Evolutionary conservation across 1,139 yeast species (phyloP), one percentile per base, ranked within the genome.

Genomic region (Candida frijolesensis): DNA sequence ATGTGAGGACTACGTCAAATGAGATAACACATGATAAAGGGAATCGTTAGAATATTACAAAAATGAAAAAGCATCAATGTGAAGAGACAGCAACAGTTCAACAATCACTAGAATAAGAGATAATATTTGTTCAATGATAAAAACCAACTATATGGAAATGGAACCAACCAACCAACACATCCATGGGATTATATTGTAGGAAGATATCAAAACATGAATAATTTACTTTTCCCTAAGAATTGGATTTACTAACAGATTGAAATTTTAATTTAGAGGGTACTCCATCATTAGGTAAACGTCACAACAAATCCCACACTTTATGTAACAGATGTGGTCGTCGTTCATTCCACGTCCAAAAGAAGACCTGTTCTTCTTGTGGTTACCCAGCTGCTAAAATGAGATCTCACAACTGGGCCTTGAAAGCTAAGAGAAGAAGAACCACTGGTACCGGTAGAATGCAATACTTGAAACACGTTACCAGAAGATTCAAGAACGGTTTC

Each of bases 401-500:
- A 88, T 83, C 89, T 71, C 88, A 83, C 96, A 94, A 94, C 97
- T 94, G 99, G 99, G 97, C 95, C 76, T 80, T 81, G 65, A 94
- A 94, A 89, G 97, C 98, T 73, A 90, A 92, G 88, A 90, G 99
- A 90, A 91, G 99, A 89, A 88, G 89, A 82, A 94, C 99, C 69
- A 92, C 98, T 67, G 99, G 99, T 84, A 87, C 98, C 77, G 99
- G 99, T 80, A 96, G 99, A 84, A 91, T 91, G 96, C 83, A 94
- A 78, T 85, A 94, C 90, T 86, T 95, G 80, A 94, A 92, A 85
- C 87, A 85, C 80, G 96, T 94, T 69, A 79, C 95, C 68, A 90
- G 97, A 85, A 89, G 92, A 84, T 94, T 92, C 88, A 90, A 91
- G 89, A 92, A 94, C 85, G 96, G 94, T 76, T 94, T 94, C 97